These are phyloP conservation scores for Flaveria robusta DNA, from an alignment of 129 eudicot species.

Conservation along the genomic window DNA sequence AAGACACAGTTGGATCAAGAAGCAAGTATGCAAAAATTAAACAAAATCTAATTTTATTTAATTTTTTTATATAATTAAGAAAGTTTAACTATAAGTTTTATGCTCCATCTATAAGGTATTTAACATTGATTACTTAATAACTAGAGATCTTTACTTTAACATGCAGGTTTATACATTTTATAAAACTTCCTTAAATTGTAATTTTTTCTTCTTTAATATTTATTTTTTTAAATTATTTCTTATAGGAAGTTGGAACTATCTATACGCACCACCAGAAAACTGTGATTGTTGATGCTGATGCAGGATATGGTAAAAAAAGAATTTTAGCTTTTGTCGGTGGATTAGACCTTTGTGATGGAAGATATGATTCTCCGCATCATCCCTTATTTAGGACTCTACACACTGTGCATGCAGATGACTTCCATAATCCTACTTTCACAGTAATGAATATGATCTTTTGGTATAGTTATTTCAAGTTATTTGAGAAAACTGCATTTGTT, in stretches of 20 bases:
- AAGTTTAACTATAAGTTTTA: neutral
- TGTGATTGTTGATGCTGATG: constrained; percentile 90
- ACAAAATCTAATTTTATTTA: neutral
- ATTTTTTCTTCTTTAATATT: neutral
- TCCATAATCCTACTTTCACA: constrained; percentile 80
- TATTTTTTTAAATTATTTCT: neutral
- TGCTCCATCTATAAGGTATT: constrained; percentile 15
- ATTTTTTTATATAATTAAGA: neutral
- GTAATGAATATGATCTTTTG: constrained; percentile 33
- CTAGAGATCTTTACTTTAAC: neutral
- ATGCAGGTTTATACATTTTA: neutral
- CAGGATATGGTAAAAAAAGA: constrained; percentile 75
- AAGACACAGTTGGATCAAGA: constrained; percentile 82
- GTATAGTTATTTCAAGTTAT: neutral
- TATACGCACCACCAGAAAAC: constrained; percentile 98
- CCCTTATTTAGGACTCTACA: constrained; percentile 68
- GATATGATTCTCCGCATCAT: constrained; percentile 91
- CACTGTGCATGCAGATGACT: constrained; percentile 80
- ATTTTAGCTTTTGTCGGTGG: constrained; percentile 88
- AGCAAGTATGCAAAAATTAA: constrained; percentile 51
- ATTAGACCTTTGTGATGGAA: constrained; percentile 84
- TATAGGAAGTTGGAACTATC: constrained; percentile 75
- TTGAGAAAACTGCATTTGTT: neutral
- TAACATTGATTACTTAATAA: constrained; percentile 9
- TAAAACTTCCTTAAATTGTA: neutral